Conservation (phyloP, 176 grass and related monocot genomes). For the Hyparrhenia diplandra region DNA sequence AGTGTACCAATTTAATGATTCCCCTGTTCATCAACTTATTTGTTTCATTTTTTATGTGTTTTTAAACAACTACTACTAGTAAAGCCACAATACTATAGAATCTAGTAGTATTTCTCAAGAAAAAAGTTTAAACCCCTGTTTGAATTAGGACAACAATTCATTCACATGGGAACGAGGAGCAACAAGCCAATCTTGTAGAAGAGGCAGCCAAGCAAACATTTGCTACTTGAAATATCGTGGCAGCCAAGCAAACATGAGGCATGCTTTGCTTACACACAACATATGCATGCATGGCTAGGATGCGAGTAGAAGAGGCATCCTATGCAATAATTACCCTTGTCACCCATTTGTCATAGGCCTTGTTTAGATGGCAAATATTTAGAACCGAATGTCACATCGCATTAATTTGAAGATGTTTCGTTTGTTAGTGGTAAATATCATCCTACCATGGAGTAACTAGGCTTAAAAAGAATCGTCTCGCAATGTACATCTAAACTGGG, state of each 20-base stretch:
- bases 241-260: neutral
- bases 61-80: neutral
- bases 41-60: neutral
- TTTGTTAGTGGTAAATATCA: no score
- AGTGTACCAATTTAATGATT: neutral
- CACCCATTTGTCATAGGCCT: no score
- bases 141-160: neutral
- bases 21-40: neutral
- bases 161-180: neutral
- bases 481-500: no score
- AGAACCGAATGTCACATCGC: no score
- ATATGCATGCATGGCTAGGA: neutral
- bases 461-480: no score
- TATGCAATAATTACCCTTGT: neutral
- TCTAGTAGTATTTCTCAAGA: neutral
- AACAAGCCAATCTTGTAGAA: neutral
- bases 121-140: no score
- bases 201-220: no score
- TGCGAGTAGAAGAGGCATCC: neutral
- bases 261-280: neutral
- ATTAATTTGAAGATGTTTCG: no score
- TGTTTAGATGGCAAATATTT: no score
- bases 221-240: neutral
- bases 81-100: neutral
- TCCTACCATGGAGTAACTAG: no score